phyloP scores from a whole-genome alignment of 2,329 filamentous ascomycete genomes.

The Talaromyces amestolkiae region DNA sequence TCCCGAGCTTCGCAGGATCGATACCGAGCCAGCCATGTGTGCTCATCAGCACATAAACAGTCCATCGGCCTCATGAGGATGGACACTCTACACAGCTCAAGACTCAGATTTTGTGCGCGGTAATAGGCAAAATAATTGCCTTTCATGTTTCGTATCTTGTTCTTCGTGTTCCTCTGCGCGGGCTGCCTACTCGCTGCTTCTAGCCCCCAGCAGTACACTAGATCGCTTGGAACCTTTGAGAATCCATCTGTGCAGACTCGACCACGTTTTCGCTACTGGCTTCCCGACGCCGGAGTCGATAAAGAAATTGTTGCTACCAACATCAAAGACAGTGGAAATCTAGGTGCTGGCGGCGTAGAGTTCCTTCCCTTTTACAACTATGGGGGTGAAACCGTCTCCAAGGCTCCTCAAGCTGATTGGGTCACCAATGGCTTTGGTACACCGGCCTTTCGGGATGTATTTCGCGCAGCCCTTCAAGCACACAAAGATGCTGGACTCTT shows the following conservation, averaged over 20 bases:
- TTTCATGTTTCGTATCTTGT: too few species aligned
- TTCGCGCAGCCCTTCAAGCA: conserved; percentile 27
- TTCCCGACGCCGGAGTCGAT: conserved; percentile 39
- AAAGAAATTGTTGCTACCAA: conserved; percentile 30
- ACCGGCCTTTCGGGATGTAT: conserved; percentile 27
- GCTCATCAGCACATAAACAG: too few species aligned
- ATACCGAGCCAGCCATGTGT: too few species aligned
- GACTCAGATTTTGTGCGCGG: too few species aligned
- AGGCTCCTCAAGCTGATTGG: conserved; percentile 32
- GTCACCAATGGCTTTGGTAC: conserved; percentile 42
- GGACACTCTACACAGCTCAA: too few species aligned
- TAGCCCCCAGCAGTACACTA: too few species aligned
- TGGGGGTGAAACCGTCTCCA: conserved; percentile 22
- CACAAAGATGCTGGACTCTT: conserved; percentile 37
- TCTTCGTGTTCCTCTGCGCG: too few species aligned
- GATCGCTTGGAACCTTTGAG: conserved; percentile 22
- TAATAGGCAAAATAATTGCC: too few species aligned
- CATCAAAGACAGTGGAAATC: conserved; percentile 29
- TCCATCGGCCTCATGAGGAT: too few species aligned
- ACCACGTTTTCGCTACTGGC: conserved; percentile 40
- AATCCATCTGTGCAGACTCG: conserved; percentile 31
- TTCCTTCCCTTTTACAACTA: conserved; percentile 42
- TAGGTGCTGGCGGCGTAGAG: conserved; percentile 42
- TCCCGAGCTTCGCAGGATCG: too few species aligned
- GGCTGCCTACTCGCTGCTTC: too few species aligned